Base-by-base conservation (phyloP, 208 protist genomes). In the Leishmania arabica region DNA sequence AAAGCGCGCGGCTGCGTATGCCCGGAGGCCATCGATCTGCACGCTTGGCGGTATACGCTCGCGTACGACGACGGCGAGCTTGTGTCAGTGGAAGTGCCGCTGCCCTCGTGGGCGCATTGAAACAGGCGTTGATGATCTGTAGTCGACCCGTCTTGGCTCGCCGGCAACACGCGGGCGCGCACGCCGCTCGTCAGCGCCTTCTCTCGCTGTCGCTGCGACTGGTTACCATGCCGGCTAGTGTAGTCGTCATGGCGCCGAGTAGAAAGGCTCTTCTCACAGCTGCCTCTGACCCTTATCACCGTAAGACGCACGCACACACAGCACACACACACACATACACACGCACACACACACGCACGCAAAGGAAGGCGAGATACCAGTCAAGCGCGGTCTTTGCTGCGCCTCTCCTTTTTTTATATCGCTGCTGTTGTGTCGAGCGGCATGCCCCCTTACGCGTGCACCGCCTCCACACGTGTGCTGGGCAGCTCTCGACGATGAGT, bases 21-120 rank as follows among this genome's bases (percentile, higher is more conserved):
- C 73, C 90, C 90, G 3, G 80, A 86, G 11, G 65, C 86, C n/a
- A 96, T 96, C 75, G 75, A 79, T 49, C 85, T 96, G 31, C 91
- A 94, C 69, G 93, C 93, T 1, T 92, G 89, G 86, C 86, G 86
- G 15, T 96, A 96, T 78, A 85, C 79, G 24, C 72, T 96, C 5
- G 34, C 51, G 64, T 89, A 86, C 66, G 51, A 37, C 1, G 34
- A 64, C 34, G 31, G 51, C 40, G 73, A 84, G 54, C 31, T 72
- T 47, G 83, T 88, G 51, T 42, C 73, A 3, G 62, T 88, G 6
- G 79, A 84, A 77, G 84, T 81, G 51, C 88, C 91, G 7, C 87
- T 86, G 45, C 89, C 89, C 21, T 54, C 31, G 27, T 94, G 89
- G 89, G 86, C 85, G 1, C 24, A 49, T 4, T 49, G 17, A 53